These are phyloP conservation scores for Coemansia sp. DNA, from an alignment of 192 early-diverging fungal genomes.

Conservation along the genomic window DNA sequence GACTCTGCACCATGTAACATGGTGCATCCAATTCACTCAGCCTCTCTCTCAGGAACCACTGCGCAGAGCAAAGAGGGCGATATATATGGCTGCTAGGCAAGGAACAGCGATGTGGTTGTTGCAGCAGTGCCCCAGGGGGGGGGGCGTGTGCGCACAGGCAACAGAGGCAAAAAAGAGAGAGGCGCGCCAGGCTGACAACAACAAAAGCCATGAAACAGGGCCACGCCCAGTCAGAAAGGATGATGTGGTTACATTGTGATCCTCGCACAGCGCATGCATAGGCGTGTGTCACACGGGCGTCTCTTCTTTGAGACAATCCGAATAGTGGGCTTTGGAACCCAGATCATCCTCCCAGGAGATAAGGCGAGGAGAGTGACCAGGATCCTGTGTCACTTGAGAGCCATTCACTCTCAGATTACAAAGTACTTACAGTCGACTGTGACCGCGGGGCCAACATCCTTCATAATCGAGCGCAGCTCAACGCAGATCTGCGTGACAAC, in stretches of 20 bases:
- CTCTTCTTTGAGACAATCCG: not conserved
- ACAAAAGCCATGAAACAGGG: not conserved
- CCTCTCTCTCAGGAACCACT: not conserved
- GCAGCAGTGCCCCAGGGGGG: not conserved
- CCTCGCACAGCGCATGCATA: not conserved
- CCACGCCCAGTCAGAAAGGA: not conserved
- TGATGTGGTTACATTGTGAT: constrained; percentile 1
- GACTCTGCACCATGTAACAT: not conserved
- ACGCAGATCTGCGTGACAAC: constrained; percentile 82
- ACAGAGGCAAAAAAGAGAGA: not conserved
- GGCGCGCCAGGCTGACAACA: not conserved
- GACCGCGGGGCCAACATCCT: constrained; percentile 72
- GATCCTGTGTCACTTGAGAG: not conserved
- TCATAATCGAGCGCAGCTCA: constrained; percentile 71
- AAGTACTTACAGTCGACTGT: constrained; percentile 52
- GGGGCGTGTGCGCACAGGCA: not conserved
- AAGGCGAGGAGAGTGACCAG: not conserved
- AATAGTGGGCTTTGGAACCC: not conserved
- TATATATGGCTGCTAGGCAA: not conserved
- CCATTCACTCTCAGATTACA: not conserved
- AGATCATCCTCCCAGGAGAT: not conserved
- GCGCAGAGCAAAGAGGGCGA: not conserved
- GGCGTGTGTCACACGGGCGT: constrained; percentile 1
- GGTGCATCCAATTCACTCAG: not conserved
- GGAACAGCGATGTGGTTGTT: not conserved